Base-by-base conservation (phyloP, 2,329 filamentous ascomycete species). In the Cordyceps fumosorosea region DNA sequence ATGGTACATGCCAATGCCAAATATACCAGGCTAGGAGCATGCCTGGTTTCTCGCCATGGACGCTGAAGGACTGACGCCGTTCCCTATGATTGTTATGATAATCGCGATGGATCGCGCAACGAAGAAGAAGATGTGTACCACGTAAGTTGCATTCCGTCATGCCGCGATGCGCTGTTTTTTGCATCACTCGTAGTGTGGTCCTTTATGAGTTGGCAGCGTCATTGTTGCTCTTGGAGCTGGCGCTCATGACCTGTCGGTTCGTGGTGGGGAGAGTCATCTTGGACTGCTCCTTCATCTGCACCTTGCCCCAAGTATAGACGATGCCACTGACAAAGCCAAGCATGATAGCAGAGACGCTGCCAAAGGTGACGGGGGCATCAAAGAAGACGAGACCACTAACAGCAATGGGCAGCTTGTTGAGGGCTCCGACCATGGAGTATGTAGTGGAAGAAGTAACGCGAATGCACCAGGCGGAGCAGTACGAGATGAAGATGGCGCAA, bases 381-480 rank as follows among this genome's bases (percentile, higher is more conserved):
- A 96, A 96, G 82, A 96, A 96, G 70, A 96, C 78, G 48, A 96
- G 83, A 50, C 92, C 92, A 65, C 87, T 91, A 67, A 96, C 73
- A 61, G 92, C 92, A 69, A 96, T 91, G 40, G 92, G 92, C 37
- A 96, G 85, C 81, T 96, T 96, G 84, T 96, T 96, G 71, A 96
- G 81, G 37, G 92, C 90, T 66, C 92, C 92, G 62, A 96, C 92
- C 91, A 96, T 96, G 57, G 89, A 93, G 81, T 96, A 96, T 5
- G 92, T 96, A n/a, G 92, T 96, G 26, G 91, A 96, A 1, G 91
- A 93, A 20, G 92, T 96, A 66, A 96, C 90, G 68, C 92, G 91
- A 65, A 96, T 92, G 74, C 92, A 96, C 92, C 92, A 96, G 52
- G 92, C 92, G 37, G 91, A 96, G 72, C 90, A 93, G 82, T 96